A percentile compares a stretch with the other conserved stretches of the same genome.
Conservation (phyloP, 345 rosid species). For the Rhodamnia rubescens region DNA sequence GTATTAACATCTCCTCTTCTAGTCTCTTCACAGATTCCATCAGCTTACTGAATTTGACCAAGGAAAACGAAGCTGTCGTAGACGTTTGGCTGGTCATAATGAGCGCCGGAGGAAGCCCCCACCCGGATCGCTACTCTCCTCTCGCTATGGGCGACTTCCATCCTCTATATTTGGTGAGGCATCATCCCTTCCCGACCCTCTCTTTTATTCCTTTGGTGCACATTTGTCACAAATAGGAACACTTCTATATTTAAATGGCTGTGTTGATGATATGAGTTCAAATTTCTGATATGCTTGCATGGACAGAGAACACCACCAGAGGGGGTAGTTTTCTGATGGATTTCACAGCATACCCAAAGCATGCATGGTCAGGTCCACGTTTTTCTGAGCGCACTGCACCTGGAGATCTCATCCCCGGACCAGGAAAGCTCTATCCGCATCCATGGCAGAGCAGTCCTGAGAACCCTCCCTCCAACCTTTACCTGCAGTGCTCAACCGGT, state of each 20-base stretch:
- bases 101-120: slow-evolving; percentile 95
- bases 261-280: neutral
- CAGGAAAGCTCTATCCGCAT: slow-evolving; percentile 21
- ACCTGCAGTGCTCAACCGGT: slow-evolving; percentile 38
- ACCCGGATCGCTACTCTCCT: slow-evolving; percentile 42
- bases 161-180: slow-evolving; percentile 48
- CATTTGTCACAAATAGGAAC: neutral
- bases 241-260: neutral
- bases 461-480: slow-evolving; percentile 38
- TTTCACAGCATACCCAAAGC: slow-evolving; percentile 37
- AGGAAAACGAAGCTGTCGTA: slow-evolving; percentile 91
- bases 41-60: slow-evolving; percentile 90
- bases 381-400: slow-evolving; percentile 11
- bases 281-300: neutral
- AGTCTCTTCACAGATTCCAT: slow-evolving; percentile 54
- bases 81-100: slow-evolving; percentile 91
- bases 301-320: slow-evolving; percentile 39
- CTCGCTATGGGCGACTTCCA: slow-evolving; percentile 43
- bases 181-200: neutral
- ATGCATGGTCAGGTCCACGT: slow-evolving; percentile 27
- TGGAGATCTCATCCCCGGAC: slow-evolving; percentile 9
- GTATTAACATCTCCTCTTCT: neutral
- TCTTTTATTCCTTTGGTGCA: neutral
- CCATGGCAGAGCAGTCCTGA: slow-evolving; percentile 36
- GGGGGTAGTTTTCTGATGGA: slow-evolving; percentile 48